A percentile compares a stretch with the other conserved stretches of the same genome.
phyloP scores from a whole-genome alignment of 1,284 basidiomycete genomes.

The Boletus mariae region DNA sequence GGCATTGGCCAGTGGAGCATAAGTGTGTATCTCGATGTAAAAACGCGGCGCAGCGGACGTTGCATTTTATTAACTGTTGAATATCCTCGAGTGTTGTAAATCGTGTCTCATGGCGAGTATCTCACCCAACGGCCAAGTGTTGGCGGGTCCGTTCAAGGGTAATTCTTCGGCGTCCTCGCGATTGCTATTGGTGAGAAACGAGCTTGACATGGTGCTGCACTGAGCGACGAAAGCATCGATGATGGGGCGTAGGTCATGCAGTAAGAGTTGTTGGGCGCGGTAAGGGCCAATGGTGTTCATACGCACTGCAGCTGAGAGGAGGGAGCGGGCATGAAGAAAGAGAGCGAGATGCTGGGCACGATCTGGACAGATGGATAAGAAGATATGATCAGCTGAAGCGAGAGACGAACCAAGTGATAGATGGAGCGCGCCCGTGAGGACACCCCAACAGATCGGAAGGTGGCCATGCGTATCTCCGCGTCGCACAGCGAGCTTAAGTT shows the following conservation, averaged over 20 bases:
- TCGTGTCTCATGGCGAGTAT: constrained; percentile 89
- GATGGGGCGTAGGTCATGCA: constrained; percentile 66
- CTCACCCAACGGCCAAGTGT: constrained; percentile 96
- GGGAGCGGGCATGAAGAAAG: constrained; percentile 86
- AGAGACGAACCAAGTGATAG: constrained; percentile 63
- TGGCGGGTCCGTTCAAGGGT: constrained; percentile 60
- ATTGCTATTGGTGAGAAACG: constrained; percentile 18
- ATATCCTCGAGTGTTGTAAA: constrained; percentile 91
- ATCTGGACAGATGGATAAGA: constrained; percentile 41
- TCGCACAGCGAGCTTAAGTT: constrained; percentile 65
- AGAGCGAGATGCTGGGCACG: constrained; percentile 81
- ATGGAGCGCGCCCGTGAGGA: constrained; percentile 75
- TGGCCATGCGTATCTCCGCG: constrained; percentile 72
- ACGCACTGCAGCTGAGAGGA: constrained; percentile 88
- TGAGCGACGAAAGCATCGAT: constrained; percentile 52
- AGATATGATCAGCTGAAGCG: neutral
- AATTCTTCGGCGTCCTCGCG: constrained; percentile 37
- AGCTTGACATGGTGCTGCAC: constrained; percentile 46
- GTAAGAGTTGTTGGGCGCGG: constrained; percentile 81
- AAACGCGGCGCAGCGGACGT: neutral
- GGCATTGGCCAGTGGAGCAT: constrained; percentile 59
- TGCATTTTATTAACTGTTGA: constrained; percentile 68
- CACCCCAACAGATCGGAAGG: constrained; percentile 87
- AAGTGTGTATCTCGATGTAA: constrained; percentile 5
- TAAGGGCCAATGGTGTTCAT: constrained; percentile 94